phyloP scores from a whole-genome alignment of 225 moss, liverwort and hornwort species.

The Thuidium tamariscinum region DNA sequence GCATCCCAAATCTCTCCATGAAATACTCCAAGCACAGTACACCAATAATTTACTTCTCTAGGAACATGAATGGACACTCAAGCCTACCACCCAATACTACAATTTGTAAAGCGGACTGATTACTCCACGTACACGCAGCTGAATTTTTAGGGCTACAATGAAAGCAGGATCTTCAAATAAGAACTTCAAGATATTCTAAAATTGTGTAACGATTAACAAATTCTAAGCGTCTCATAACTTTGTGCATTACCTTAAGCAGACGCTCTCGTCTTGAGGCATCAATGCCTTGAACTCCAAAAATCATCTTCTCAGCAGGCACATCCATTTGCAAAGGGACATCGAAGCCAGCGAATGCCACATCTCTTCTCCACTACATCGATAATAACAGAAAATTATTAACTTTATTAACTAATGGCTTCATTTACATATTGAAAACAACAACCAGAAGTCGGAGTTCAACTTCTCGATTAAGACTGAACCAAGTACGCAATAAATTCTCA shows the following conservation, averaged over 20 bases:
- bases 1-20: not conserved
- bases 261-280: conserved; percentile 29
- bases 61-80: not conserved
- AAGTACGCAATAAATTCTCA: not conserved
- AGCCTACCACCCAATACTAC: not conserved
- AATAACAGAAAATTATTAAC: not conserved
- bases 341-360: conserved; percentile 56
- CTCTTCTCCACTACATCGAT: conserved; percentile 35
- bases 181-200: not conserved
- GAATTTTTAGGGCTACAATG: not conserved
- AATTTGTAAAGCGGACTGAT: too few species aligned
- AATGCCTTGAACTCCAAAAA: conserved; percentile 58
- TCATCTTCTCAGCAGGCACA: conserved; percentile 87
- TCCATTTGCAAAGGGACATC: conserved; percentile 94
- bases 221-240: not conserved
- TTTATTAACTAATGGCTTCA: not conserved
- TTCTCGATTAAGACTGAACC: not conserved
- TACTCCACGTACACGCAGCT: not conserved
- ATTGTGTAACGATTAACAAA: too few species aligned
- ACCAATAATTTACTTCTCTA: not conserved
- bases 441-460: not conserved
- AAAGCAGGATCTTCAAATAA: not conserved
- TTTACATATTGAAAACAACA: not conserved
- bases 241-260: conserved; percentile 16
- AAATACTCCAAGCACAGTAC: not conserved